A percentile compares a stretch with the other conserved stretches of the same genome.
These are phyloP conservation scores for Fusarium anthophilum DNA, from an alignment of 2,329 filamentous ascomycete species.

Conservation along the genomic window DNA sequence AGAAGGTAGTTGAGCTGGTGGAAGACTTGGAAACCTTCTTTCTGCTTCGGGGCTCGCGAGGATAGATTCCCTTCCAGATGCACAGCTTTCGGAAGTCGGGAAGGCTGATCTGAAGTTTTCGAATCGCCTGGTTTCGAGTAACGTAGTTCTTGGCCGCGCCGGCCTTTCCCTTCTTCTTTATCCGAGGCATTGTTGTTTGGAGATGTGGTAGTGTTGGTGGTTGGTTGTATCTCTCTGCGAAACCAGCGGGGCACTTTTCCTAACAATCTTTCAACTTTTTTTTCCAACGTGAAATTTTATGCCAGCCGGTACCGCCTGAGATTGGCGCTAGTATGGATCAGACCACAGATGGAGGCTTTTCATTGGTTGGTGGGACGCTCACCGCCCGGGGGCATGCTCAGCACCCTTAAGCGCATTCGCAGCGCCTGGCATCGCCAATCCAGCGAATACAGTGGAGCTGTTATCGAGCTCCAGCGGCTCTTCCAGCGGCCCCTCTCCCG, in stretches of 20 bases:
- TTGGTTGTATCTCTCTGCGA: constrained; percentile 30
- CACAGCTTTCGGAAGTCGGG: constrained; percentile 98
- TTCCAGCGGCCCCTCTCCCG: constrained; percentile 37
- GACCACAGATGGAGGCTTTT: not conserved
- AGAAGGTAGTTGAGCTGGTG: constrained; percentile 91
- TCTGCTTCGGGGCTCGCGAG: constrained; percentile 93
- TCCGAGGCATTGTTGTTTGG: constrained; percentile 68
- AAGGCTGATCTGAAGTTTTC: constrained; percentile 96
- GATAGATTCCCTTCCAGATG: constrained; percentile 99
- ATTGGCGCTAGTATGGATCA: not conserved
- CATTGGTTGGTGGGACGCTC: constrained; percentile 12
- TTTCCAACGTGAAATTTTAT: constrained; percentile 48
- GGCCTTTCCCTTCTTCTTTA: constrained; percentile 92
- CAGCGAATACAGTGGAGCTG: constrained; percentile 27
- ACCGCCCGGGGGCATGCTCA: constrained; percentile 21
- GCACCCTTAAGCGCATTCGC: constrained; percentile 6
- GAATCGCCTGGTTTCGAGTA: constrained; percentile 94
- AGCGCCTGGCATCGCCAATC: constrained; percentile 20
- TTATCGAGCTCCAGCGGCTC: constrained; percentile 19
- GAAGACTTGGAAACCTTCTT: constrained; percentile 96
- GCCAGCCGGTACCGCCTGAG: constrained; percentile 45
- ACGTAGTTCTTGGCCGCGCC: constrained; percentile 99
- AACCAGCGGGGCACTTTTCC: constrained; percentile 48
- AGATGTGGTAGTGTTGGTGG: constrained; percentile 31
- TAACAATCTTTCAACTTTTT: constrained; percentile 47